These are phyloP conservation scores for Rhododendron henanense DNA, from an alignment of 148 eudicot species.

Conservation along the genomic window DNA sequence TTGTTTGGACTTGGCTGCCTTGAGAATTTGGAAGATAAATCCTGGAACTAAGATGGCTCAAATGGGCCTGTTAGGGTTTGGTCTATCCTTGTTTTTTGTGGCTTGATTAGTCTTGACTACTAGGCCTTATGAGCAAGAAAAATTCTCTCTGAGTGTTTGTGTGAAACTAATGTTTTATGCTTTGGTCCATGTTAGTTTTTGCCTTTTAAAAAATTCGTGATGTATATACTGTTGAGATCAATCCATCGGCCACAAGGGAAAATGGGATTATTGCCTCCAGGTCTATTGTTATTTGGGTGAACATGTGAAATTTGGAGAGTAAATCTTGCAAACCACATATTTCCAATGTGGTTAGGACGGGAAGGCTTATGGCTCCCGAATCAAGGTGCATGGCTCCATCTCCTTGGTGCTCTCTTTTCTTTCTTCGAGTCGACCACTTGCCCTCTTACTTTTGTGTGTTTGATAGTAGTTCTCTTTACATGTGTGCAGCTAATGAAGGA, in stretches of 20 bases:
- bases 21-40: background rate
- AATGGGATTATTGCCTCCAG: background rate
- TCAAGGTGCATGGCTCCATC: background rate
- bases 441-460: background rate
- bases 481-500: background rate
- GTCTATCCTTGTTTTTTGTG: background rate
- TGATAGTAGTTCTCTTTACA: background rate
- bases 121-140: background rate
- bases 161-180: background rate
- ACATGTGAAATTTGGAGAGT: background rate
- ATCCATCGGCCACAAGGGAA: background rate
- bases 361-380: background rate
- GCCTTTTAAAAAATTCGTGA: background rate
- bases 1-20: background rate
- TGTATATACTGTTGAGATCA: background rate
- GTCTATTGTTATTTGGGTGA: background rate
- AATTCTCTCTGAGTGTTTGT: background rate
- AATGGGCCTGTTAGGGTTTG: background rate
- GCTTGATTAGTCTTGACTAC: background rate
- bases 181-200: background rate
- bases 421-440: background rate
- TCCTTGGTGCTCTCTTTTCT: background rate
- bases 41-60: background rate
- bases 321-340: background rate
- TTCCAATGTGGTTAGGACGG: background rate